Evolutionary conservation across 202 grass and related monocot species (phyloP).

Genomic region (Digitaria exilis): DNA sequence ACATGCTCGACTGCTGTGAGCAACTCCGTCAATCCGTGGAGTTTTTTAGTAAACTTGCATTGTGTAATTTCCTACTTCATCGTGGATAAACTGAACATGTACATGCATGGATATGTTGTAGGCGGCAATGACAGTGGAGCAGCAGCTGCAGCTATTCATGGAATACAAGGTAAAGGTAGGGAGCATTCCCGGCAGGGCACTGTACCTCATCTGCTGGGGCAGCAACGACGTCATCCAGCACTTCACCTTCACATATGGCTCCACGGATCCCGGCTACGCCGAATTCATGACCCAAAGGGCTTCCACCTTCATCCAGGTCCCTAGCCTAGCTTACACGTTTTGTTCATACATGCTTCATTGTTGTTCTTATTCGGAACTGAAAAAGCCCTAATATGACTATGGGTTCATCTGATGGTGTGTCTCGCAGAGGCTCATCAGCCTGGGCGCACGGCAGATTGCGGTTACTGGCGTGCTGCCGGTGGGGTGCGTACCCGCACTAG

Average conservation of each 20-base stretch:
- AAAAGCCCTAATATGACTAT: too few relatives aligned
- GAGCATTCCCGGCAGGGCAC: slow-evolving; percentile 13
- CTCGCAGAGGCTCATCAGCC: background rate
- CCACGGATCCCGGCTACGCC: slow-evolving; percentile 24
- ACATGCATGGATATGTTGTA: background rate
- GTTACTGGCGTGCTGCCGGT: slow-evolving; percentile 50
- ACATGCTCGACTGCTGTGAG: slow-evolving; percentile 54
- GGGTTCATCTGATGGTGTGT: too few relatives aligned
- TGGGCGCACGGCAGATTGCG: slow-evolving; percentile 48
- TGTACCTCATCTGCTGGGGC: slow-evolving; percentile 48
- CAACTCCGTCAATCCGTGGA: too few relatives aligned
- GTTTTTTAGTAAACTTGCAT: too few relatives aligned
- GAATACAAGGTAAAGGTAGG: slow-evolving; percentile 57
- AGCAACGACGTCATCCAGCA: slow-evolving; percentile 63
- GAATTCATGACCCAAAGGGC: slow-evolving; percentile 29
- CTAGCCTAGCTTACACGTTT: too few relatives aligned
- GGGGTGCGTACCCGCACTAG: slow-evolving; percentile 65
- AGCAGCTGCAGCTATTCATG: slow-evolving; percentile 52
- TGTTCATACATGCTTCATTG: too few relatives aligned
- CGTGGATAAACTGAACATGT: too few relatives aligned
- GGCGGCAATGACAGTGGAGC: slow-evolving; percentile 51
- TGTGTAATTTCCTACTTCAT: too few relatives aligned
- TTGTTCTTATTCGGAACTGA: too few relatives aligned
- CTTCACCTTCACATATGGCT: slow-evolving; percentile 33
- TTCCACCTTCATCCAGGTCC: slow-evolving; percentile 2